Base-by-base conservation (phyloP, 2,329 filamentous ascomycete genomes). In the Epichloe festucae region DNA sequence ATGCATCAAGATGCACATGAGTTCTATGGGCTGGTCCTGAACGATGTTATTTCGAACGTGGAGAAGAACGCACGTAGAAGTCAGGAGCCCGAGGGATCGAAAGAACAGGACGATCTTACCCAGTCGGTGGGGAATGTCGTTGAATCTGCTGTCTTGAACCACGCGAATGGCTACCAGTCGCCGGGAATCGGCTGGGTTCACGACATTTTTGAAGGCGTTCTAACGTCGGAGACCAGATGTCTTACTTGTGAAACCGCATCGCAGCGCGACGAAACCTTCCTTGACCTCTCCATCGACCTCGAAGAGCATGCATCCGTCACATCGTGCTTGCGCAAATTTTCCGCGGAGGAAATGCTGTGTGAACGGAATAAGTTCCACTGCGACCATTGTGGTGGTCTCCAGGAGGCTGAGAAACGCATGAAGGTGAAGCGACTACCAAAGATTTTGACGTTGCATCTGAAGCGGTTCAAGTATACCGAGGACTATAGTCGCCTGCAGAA, bases 1-100 rank as follows among this genome's bases (percentile, higher is more conserved):
- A 95, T 96, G 87, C 93, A 98, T 67, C 93, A 98, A 65, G 93
- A 98, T 65, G 93, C 93, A 1, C 93, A 98, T 67, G 93, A 98
- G 64, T 98, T 98, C 59, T 81, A 97, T 60, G 95, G 95, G 54
- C 73, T 97, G 35, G 77, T 98, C 2, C 74, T 98, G n/a, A 98
- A 98, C 66, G 87, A 95, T 64, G 87, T 98, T 36, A 91, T 98
- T 49, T 81, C 89, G 46, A 95, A 91, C 62, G 89, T 98, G 27
- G 93, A 98, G 69, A 78, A 82, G n/a, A 88, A 90, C 60, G 85
- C 89, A 27, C 84, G 80, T 61, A 77, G 81, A 52, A 70, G 83
- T 48, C 74, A 76, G 47, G 73, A 76, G 46, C 70, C 76, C 17
- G 70, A 72, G 53, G 66, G 70, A 42, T 65, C 67, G 36, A 64